Base-by-base conservation (phyloP, 2,329 filamentous ascomycete genomes). In the Fusarium odoratissimum region DNA sequence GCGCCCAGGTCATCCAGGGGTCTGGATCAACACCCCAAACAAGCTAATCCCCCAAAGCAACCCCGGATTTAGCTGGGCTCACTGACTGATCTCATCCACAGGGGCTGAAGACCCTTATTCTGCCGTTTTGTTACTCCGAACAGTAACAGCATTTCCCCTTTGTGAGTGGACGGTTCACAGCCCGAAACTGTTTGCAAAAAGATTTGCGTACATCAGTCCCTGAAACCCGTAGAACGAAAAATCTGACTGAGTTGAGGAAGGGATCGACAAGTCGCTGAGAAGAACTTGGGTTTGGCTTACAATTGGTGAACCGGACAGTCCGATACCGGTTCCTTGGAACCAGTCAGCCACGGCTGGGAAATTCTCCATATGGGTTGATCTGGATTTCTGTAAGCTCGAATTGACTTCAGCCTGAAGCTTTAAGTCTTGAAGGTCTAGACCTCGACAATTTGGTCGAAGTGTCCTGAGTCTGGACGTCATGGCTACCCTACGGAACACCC, bases 11-110 rank as follows among this genome's bases (percentile, higher is more conserved):
- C 40, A 21, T 35, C 60, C 30, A 38, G 61, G 64, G 61, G 49
- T 58, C 56, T 42, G 44, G 37, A 33, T 25, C 33, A 40, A 25
- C 42, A 61, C 35, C 25, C 41, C 46, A 44, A 57, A 45, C 54
- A 61, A 31, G 56, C 60, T 17, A 35, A 45, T 44, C 17, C 70
- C 60, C 60, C 69, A 65, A 67, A 64, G 54, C 33, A 38, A 64
- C 71, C 71, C 71, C 71, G 38, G 71, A 74, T 73, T 73, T 42
- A 6, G 49, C 21, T 58, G 51, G 41, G 41, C 42, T 65, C 25
- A 10, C 51, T 60, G 61, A 33, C 30, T 49, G 48, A 71, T 67
- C 66, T 60, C 59, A 69, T 65, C 56, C 51, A 30, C 67, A 70
- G 64, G 67, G 67, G 44, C 66, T 30, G 19, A 41, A 54, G 46